Base-by-base conservation (phyloP, 495 filamentous ascomycete genomes). In the Aspergillus affinis region DNA sequence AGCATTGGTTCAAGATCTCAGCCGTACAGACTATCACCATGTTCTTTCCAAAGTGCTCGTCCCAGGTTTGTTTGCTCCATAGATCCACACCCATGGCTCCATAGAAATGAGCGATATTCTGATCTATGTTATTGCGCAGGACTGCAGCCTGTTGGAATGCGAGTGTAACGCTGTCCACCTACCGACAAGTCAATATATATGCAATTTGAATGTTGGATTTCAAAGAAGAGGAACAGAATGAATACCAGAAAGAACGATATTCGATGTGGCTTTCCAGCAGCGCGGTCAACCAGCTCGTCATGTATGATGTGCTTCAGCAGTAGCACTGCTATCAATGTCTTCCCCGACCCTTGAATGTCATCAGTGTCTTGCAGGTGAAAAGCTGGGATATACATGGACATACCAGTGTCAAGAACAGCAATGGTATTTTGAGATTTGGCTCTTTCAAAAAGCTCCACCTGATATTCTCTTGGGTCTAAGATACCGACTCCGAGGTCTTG, bases 1-100 rank as follows among this genome's bases (percentile, higher is more conserved):
- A 82, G 67, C 88, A 90, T 61, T 88, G 82, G 51, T 86, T 78
- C 48, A 98, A 79, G 15, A 98, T 88, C 55, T 93, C 93, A 2
- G 92, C 94, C 0, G 94, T 98, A 77, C 91, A 96, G 17, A 97
- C 93, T 62, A 98, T 85, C 20, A 93, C 90, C 87, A 89, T 93
- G 67, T 92, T 88, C 17, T 89, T 75, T 3, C 76, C 62, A 41
- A 92, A 84, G 47, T 84, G 79, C 30, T 87, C 76, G 20, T 81
- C 65, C 95, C 94, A 98, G 17, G 80, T 83, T 17, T 82, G 75
- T 61, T 84, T 81, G 20, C 74, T 78, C 84, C 88, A 90, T 0
- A 88, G 70, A 61, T 92, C 87, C 15, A 78, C 74, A 2, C 83
- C 83, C 82, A 90, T 88, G 26, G 82, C 81, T 4, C 94, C 94